Evolutionary conservation across 345 rosid genomes (phyloP), one percentile per base, ranked within the genome.

Genomic region (Citrus cavaleriei): DNA sequence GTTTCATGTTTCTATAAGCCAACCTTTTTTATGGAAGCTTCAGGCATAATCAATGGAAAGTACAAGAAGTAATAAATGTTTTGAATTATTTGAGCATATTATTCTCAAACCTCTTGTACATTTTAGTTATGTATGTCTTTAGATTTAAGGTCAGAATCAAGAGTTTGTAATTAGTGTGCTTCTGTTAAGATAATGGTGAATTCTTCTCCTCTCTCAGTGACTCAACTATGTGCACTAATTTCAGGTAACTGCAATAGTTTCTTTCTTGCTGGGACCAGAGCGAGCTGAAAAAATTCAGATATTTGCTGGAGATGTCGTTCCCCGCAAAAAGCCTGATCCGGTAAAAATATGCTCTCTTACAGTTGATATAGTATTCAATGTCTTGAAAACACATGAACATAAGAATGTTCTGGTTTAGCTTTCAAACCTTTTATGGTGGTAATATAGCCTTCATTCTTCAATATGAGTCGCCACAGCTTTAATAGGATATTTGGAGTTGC

Each of bases 281-380:
- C 78, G 90, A 80, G 98, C 98, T 60, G 91, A 86, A 51, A 89
- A 95, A n/a, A 93, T 95, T 81, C 83, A 89, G 91, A 93, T 93
- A 83, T 91, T 95, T 58, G 98, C 98, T 13, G 98, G 99, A 85
- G 99, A 95, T 16, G 95, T 92, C 49, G 98, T 95, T 76, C 93
- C 97, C 1, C 86, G 92, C 63, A 93, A 95, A 84, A 95, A 95
- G 85, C 98, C 99, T 78, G 98, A 95, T 72, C 99, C 98, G 7
- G 99, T 95, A 76, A 75, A 58, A 57, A 57, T 30, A 58, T 24
- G 2, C 46, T 25, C 70, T 63, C 70, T 75, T 73, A 5, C 6
- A 40, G 60, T 77, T 70, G 24, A 32, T 73, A 6, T n/a, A 40
- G 37, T 49, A 16, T 27, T 19, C 78, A 65, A 65, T 49, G 46